Evolutionary conservation across 2,329 filamentous ascomycete species (phyloP).

Genomic region (Bipolaris oryzae): DNA sequence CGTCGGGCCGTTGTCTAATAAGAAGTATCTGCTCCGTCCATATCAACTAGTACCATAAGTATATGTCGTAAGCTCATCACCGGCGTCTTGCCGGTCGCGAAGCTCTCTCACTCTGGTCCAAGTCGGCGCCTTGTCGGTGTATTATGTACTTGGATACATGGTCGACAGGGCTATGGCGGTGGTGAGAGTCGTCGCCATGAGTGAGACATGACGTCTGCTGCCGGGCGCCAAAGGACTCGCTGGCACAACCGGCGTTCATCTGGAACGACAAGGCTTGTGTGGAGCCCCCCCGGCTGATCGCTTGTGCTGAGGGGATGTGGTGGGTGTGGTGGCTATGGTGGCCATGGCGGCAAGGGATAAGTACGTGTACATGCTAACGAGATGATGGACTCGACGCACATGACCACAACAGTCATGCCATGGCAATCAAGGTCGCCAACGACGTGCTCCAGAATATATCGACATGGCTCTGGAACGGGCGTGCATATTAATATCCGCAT

Average conservation of each 20-base stretch:
- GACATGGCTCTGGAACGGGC: background rate
- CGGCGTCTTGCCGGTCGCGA: slow-evolving; percentile 23
- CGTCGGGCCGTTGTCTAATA: slow-evolving; percentile 12
- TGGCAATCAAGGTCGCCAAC: background rate
- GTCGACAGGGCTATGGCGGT: slow-evolving; percentile 3
- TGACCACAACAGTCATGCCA: too few relatives aligned
- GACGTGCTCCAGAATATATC: background rate
- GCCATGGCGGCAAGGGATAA: background rate
- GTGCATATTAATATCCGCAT: background rate
- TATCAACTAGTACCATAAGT: slow-evolving; percentile 1
- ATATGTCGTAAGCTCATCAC: slow-evolving; percentile 15
- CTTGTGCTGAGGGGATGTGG: background rate
- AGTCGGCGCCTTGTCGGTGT: slow-evolving; percentile 1
- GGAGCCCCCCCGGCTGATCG: background rate
- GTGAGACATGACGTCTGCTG: slow-evolving; percentile 5
- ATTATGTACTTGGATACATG: background rate
- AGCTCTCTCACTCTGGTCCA: slow-evolving; percentile 19
- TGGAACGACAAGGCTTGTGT: background rate
- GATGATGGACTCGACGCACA: background rate
- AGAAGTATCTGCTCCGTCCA: slow-evolving; percentile 15
- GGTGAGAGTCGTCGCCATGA: background rate
- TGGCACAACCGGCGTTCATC: background rate
- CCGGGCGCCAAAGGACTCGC: background rate
- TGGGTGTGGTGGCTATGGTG: background rate
- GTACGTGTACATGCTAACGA: background rate